A percentile compares a stretch with the other conserved stretches of the same genome.
phyloP scores from a whole-genome alignment of 2,329 filamentous ascomycete species.

The Thielaviopsis punctulata region DNA sequence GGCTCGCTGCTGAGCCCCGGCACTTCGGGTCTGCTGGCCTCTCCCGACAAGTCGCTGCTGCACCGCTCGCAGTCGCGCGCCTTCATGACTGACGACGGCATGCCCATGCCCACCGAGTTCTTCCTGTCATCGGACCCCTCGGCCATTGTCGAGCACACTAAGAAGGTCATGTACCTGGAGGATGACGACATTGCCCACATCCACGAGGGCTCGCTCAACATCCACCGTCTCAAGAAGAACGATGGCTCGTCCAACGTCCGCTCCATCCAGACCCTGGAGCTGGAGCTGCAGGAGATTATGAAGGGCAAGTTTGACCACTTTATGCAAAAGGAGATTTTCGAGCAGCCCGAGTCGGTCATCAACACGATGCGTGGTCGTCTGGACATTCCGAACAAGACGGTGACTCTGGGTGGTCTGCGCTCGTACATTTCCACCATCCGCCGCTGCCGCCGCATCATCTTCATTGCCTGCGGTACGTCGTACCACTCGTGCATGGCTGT shows the following conservation, averaged over 20 bases:
- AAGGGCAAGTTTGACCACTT: constrained; percentile 99
- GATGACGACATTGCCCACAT: constrained; percentile 99
- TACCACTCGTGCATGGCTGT: constrained; percentile 99
- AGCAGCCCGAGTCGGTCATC: constrained; percentile 97
- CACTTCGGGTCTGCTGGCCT: constrained; percentile 49
- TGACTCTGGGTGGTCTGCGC: constrained; percentile 86
- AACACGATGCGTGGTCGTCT: constrained; percentile 99
- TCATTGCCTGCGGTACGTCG: constrained; percentile 95
- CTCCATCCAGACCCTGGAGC: constrained; percentile 94
- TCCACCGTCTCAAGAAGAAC: constrained; percentile 92
- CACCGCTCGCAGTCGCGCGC: constrained; percentile 97
- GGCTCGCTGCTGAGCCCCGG: constrained; percentile 49
- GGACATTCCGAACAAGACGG: constrained; percentile 80
- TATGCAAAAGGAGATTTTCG: constrained; percentile 99
- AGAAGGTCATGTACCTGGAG: constrained; percentile 99
- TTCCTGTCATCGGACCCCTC: constrained; percentile 98
- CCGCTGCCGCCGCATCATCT: constrained; percentile 91
- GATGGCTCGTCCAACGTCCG: constrained; percentile 94
- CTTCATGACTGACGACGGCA: constrained; percentile 96
- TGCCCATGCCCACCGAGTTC: constrained; percentile 96
- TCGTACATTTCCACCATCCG: constrained; percentile 96
- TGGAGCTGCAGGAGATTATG: constrained; percentile 99
- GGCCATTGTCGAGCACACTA: constrained; percentile 97
- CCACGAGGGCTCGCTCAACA: constrained; percentile 96
- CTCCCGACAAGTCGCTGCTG: constrained; percentile 91